A percentile compares a stretch with the other conserved stretches of the same genome.
Evolutionary conservation across 805 yeast genomes (phyloP).

Genomic region (Clavispora santaluciae): DNA sequence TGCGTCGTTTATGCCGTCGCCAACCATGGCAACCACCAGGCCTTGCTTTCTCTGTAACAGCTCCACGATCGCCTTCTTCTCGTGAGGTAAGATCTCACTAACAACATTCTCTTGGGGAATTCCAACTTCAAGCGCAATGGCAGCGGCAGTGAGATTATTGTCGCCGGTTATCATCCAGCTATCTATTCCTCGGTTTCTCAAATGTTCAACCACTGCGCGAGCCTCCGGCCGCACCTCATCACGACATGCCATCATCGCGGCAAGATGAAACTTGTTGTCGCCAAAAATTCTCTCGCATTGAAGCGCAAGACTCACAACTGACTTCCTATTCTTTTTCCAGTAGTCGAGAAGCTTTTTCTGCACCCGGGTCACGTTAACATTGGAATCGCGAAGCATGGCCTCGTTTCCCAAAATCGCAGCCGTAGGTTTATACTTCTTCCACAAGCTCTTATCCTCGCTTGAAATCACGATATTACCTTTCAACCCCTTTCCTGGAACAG

Average conservation of each 20-base stretch:
- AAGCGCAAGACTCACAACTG: slow-evolving; percentile 54
- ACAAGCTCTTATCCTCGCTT: slow-evolving; percentile 17
- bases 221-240: slow-evolving; percentile 61
- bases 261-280: slow-evolving; percentile 30
- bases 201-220: slow-evolving; percentile 38
- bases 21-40: slow-evolving; percentile 59
- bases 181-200: slow-evolving; percentile 40
- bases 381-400: slow-evolving; percentile 46
- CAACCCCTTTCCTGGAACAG: slow-evolving; percentile 58
- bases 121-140: slow-evolving; percentile 61
- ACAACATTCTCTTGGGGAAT: slow-evolving; percentile 47
- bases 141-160: slow-evolving; percentile 58
- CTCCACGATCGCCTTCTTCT: slow-evolving; percentile 57
- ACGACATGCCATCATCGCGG: slow-evolving; percentile 53
- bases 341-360: slow-evolving; percentile 32
- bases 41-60: slow-evolving; percentile 42
- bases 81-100: slow-evolving; percentile 71
- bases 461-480: slow-evolving; percentile 36
- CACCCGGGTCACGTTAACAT: slow-evolving; percentile 30
- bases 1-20: slow-evolving; percentile 82
- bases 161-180: slow-evolving; percentile 82
- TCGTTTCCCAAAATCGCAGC: slow-evolving; percentile 58
- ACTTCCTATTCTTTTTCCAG: slow-evolving; percentile 65
- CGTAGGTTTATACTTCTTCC: slow-evolving; percentile 31
- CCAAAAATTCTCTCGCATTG: slow-evolving; percentile 23